Conservation (phyloP, 73 alveolate species). For the Symbiodinium pilosum region DNA sequence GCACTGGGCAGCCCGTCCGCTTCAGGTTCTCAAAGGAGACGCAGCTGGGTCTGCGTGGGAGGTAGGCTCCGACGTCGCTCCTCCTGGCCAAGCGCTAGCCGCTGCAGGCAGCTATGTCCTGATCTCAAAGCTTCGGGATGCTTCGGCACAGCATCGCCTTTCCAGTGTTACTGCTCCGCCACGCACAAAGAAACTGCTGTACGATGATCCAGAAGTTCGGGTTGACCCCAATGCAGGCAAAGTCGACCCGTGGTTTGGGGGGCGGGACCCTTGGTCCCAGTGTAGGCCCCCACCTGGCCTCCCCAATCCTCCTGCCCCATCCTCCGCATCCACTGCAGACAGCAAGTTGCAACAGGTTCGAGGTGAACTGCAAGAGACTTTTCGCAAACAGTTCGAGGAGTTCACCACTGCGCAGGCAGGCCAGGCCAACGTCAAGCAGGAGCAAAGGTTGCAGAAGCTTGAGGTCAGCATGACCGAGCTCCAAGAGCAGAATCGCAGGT, state of each 20-base stretch:
- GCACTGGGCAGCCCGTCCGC: neutral
- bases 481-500: neutral
- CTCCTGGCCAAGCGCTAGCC: neutral
- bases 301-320: neutral
- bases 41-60: neutral
- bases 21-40: neutral
- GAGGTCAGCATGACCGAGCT: conserved; percentile 17
- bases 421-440: too few relatives aligned
- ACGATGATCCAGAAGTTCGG: too few relatives aligned
- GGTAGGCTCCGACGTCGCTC: neutral
- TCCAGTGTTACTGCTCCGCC: neutral
- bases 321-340: neutral
- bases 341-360: neutral
- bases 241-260: too few relatives aligned
- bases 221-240: too few relatives aligned
- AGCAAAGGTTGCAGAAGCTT: neutral
- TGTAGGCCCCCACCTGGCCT: neutral
- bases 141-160: neutral
- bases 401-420: too few relatives aligned
- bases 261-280: too few relatives aligned
- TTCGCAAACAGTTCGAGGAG: too few relatives aligned
- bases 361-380: neutral
- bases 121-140: neutral
- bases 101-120: neutral
- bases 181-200: neutral